Evolutionary conservation across 1,139 yeast genomes (phyloP), one percentile per base, ranked within the genome.

Genomic region (Candida sp.): DNA sequence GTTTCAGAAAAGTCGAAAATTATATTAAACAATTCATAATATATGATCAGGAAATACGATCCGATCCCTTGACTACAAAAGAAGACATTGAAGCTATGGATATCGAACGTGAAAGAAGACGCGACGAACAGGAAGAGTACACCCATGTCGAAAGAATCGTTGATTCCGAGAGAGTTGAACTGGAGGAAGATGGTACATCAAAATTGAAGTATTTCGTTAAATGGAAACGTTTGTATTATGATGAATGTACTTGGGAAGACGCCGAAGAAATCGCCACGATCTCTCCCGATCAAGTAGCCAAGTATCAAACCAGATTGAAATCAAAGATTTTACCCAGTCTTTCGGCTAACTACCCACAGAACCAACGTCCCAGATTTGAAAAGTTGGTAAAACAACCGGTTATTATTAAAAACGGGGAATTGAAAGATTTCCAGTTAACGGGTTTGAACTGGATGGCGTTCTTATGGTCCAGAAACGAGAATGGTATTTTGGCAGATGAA

Each of bases 371-470:
- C 4, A 74, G 84, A 45, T 95, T 93, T 63, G 97, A 89, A 62
- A 93, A 93, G 61, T 73, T 95, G 44, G 79, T 79, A 25, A 78
- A 77, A 45, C 99, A 95, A 66, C 99, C 99, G 0, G 75, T 84
- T 11, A 95, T 85, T 58, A 86, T 95, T 52, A 90, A 90, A 60
- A 86, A 87, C 57, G 97, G 98, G 39, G 96, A 87, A 63, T 75
- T 93, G 51, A 81, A 99, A 61, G 99, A 95, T 69, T 93, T 95
- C 77, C 99, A 95, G 68, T 76, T 95, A 59, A 93, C 99, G 0
- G 99, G 99, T 48, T 77, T 95, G 50, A 95, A 95, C 65, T 95
- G 99, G 99, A 95, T 95, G 99, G 99, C 99, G 0, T 95, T 90
- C 61, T 73, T 95, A 50, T 95, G 99, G 99, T 88, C 97, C 3